Evolutionary conservation across 768 basidiomycete species (phyloP).

Genomic region (Pleurotus eryngii): DNA sequence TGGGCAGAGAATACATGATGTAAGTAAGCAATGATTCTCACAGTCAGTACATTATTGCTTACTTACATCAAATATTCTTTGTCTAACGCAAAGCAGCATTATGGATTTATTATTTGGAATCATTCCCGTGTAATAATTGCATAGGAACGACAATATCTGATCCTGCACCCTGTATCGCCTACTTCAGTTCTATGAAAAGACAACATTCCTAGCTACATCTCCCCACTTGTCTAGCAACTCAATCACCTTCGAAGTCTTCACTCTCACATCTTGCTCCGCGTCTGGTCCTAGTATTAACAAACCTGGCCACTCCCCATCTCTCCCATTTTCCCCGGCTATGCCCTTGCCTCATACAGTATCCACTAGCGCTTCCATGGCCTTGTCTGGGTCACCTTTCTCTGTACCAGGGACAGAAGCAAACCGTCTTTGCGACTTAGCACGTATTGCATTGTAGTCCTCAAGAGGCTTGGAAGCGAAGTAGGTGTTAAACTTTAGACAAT

Average conservation of each 20-base stretch:
- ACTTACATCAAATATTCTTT: no score
- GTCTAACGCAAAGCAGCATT: no score
- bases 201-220: conserved; percentile 14
- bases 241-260: conserved; percentile 17
- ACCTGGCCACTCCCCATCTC: conserved; percentile 22
- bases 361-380: conserved; percentile 26
- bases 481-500: no score
- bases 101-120: no score
- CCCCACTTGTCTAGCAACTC: conserved; percentile 24
- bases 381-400: conserved; percentile 25
- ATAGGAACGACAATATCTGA: no score
- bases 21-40: no score
- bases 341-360: conserved; percentile 33
- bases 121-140: no score
- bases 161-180: no score
- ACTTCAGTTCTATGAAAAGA: background rate
- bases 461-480: conserved; percentile 23
- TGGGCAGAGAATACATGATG: no score
- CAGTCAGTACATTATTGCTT: no score
- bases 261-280: conserved; percentile 21
- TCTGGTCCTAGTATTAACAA: conserved; percentile 24
- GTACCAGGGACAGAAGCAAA: conserved; percentile 11
- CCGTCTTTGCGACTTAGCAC: conserved; percentile 13
- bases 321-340: conserved; percentile 15
- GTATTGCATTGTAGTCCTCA: conserved; percentile 29